Conservation (phyloP, 345 rosid species). For the Clausena lansium region DNA sequence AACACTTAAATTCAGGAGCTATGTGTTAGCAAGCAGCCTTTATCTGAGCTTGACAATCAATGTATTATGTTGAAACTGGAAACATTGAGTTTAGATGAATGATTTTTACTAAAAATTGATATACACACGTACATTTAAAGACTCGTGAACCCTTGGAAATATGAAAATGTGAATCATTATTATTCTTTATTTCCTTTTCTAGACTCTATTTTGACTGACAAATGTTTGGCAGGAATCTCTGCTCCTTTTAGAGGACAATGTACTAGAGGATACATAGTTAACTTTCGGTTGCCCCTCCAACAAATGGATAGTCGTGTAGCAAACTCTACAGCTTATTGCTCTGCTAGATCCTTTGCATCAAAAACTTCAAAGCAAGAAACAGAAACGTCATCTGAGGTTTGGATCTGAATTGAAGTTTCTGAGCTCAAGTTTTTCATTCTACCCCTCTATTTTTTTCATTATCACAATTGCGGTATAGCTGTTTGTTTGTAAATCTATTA, state of each 20-base stretch:
- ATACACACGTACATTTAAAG: neutral
- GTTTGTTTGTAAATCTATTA: neutral
- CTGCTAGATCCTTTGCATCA: slow-evolving; percentile 69
- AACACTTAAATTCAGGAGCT: neutral
- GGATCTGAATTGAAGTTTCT: slow-evolving; percentile 11
- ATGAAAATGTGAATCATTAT: neutral
- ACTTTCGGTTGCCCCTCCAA: slow-evolving; percentile 24
- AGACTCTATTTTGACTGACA: slow-evolving; percentile 10
- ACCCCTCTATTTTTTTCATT: neutral
- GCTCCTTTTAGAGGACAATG: slow-evolving; percentile 18
- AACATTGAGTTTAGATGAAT: neutral
- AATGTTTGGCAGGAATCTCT: slow-evolving; percentile 42
- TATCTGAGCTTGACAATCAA: neutral
- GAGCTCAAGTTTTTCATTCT: neutral
- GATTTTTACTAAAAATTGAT: neutral
- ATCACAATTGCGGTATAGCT: neutral
- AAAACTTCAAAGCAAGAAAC: slow-evolving; percentile 49
- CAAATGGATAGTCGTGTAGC: slow-evolving; percentile 21
- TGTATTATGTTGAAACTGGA: neutral
- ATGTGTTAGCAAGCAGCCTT: neutral
- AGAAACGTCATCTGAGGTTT: slow-evolving; percentile 59
- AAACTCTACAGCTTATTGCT: slow-evolving; percentile 24
- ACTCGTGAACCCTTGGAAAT: neutral
- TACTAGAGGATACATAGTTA: slow-evolving; percentile 21
- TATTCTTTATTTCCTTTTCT: slow-evolving; percentile 11